Evolutionary conservation across 2,329 filamentous ascomycete species (phyloP), one percentile per base, ranked within the genome.

Genomic region (Pseudogymnoascus sp.): DNA sequence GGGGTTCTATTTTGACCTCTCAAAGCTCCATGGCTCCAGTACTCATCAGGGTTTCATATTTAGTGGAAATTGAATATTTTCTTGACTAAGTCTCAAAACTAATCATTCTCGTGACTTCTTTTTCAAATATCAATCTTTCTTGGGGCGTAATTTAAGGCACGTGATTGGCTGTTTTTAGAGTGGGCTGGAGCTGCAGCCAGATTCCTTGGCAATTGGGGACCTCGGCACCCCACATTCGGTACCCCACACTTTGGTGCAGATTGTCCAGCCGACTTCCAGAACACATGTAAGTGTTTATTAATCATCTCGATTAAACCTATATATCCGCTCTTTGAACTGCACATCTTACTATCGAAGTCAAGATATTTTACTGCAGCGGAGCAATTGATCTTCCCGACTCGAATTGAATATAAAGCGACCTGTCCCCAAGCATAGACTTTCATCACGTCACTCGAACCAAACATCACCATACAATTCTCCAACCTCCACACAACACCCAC

Each of bases 11-110:
- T 57, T 47, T 47, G 13, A 26, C 42, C 21, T 47, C 10, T 1
- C 10, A 9, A 33, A 2, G 15, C 15, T n/a, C 23, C 26, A 1
- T 17, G 15, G 44, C 44, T 50, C 23, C 3, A 50, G 15, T 11
- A 33, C 50, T 19, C 28, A 33, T 33, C n/a, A 13, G n/a, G 10
- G 33, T 57, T 57, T 57, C n/a, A 57, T 57, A 33, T 57, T 33
- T 57, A 33, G 50, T 57, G 28, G 33, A n/a, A 57, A n/a, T 57
- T 57, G 28, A 57, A 57, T 57, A 57, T 57, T 57, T 19, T 8
- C 26, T 33, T 33, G n/a, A 19, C n/a, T n/a, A 21, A 31, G 33
- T 57, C 26, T 57, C 50, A 57, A 31, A 31, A 33, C n/a, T 33
- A 33, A 57, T 33, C 28, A 33, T 57, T 26, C 50, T 57, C 50